Conservation (phyloP, 495 filamentous ascomycete genomes). For the Arthonia radiata region DNA sequence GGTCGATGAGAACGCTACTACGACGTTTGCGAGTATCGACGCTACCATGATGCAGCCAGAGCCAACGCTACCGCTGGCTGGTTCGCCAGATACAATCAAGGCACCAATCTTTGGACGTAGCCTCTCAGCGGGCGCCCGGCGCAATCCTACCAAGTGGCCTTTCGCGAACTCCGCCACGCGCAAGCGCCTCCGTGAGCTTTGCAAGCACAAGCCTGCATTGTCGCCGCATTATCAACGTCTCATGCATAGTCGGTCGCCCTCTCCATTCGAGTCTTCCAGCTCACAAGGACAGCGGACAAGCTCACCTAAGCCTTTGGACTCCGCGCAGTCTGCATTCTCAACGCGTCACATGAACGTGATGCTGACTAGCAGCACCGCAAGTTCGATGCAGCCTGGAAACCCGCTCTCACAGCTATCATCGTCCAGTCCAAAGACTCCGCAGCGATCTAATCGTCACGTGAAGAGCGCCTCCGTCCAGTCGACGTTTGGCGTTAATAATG, state of each 20-base stretch:
- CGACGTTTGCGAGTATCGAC: slow-evolving; percentile 2
- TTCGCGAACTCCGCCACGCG: slow-evolving; percentile 62
- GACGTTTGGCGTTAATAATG: too few species aligned
- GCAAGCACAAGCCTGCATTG: slow-evolving; percentile 46
- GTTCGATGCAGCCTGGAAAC: slow-evolving; percentile 50
- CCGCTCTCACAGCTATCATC: slow-evolving; percentile 42
- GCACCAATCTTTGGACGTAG: slow-evolving; percentile 31
- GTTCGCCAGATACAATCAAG: slow-evolving; percentile 17
- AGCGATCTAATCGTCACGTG: slow-evolving; percentile 8
- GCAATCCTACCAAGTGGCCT: slow-evolving; percentile 34
- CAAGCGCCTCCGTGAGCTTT: slow-evolving; percentile 55
- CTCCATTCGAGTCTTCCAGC: slow-evolving; percentile 35
- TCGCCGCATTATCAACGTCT: slow-evolving; percentile 43
- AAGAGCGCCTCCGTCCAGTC: slow-evolving; percentile 8
- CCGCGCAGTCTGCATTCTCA: slow-evolving; percentile 22
- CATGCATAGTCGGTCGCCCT: slow-evolving; percentile 47
- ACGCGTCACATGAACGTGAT: slow-evolving; percentile 72
- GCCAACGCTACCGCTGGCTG: slow-evolving; percentile 6
- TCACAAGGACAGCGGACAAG: slow-evolving; percentile 8
- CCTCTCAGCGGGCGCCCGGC: slow-evolving; percentile 30
- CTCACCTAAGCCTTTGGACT: slow-evolving; percentile 3
- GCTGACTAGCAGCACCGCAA: slow-evolving; percentile 51
- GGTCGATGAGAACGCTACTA: slow-evolving; percentile 3
- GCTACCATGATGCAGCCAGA: slow-evolving; percentile 7
- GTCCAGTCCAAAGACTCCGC: slow-evolving; percentile 12